phyloP scores from a whole-genome alignment of 768 basidiomycete species.

The Suillus luteus region DNA sequence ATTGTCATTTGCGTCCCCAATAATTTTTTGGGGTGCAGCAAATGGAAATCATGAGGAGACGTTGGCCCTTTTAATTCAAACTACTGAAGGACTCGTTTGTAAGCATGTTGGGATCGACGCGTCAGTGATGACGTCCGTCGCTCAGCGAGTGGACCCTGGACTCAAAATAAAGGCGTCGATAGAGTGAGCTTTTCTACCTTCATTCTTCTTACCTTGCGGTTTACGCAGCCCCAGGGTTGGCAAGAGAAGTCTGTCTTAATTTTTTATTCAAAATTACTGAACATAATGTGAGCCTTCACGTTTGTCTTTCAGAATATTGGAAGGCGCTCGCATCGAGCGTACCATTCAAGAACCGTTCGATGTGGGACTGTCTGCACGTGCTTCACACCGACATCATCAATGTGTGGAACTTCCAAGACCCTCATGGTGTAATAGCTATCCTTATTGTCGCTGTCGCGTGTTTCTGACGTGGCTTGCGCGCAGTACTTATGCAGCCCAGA shows the following conservation, averaged over 20 bases:
- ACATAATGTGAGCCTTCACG: not conserved
- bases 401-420: slow-evolving; percentile 24
- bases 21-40: not conserved
- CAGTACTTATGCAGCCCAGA: not conserved
- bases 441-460: not conserved
- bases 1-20: too few species aligned
- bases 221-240: slow-evolving; percentile 7
- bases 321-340: slow-evolving; percentile 13
- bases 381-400: slow-evolving; percentile 24
- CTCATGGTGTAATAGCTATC: not conserved
- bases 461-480: not conserved
- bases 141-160: not conserved
- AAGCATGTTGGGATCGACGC: not conserved
- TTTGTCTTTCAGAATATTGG: slow-evolving; percentile 23
- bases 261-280: slow-evolving; percentile 12
- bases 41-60: not conserved
- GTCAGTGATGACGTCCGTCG: not conserved
- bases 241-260: slow-evolving; percentile 11
- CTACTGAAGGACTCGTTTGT: not conserved
- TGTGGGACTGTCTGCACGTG: slow-evolving; percentile 16
- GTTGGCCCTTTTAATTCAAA: not conserved
- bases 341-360: slow-evolving; percentile 12
- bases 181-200: not conserved
- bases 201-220: not conserved
- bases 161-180: not conserved